Conservation (phyloP, 257 asterid species). For the Misopates orontium region DNA sequence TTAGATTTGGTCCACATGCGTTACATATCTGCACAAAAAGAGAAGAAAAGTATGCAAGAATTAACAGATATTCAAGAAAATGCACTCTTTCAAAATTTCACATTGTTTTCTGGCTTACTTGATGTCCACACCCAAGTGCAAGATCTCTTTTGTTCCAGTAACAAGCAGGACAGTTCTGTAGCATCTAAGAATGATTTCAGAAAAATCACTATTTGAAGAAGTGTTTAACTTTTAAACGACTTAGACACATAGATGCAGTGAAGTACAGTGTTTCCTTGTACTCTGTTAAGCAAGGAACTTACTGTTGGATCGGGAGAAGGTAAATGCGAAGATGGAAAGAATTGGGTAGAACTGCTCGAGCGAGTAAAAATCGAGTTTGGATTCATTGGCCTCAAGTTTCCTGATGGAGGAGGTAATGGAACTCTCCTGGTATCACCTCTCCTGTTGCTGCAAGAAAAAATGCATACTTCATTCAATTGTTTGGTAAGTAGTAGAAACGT, state of each 20-base stretch:
- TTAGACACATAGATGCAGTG: too few relatives aligned
- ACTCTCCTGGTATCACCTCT: conserved; percentile 25
- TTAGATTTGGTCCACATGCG: conserved; percentile 39
- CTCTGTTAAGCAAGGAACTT: neutral
- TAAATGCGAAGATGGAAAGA: conserved; percentile 28
- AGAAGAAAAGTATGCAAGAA: neutral
- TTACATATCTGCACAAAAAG: conserved; percentile 42
- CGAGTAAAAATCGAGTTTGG: neutral
- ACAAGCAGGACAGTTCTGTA: conserved; percentile 55
- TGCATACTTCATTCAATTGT: too few relatives aligned
- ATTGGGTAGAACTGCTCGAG: conserved; percentile 30
- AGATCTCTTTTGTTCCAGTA: conserved; percentile 35
- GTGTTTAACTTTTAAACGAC: too few relatives aligned
- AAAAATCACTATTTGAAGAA: neutral
- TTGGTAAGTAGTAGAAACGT: too few relatives aligned
- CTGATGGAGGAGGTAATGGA: conserved; percentile 50
- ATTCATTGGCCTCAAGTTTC: conserved; percentile 3
- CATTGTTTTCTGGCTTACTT: conserved; percentile 27
- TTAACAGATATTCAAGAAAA: neutral
- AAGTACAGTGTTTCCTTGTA: too few relatives aligned
- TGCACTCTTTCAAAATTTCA: neutral
- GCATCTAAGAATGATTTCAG: neutral
- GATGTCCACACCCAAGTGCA: conserved; percentile 64
- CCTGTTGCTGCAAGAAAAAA: conserved; percentile 30
- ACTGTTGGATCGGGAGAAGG: conserved; percentile 34